Base-by-base conservation (phyloP, 139 green algal species). In the Micractinium sp. region DNA sequence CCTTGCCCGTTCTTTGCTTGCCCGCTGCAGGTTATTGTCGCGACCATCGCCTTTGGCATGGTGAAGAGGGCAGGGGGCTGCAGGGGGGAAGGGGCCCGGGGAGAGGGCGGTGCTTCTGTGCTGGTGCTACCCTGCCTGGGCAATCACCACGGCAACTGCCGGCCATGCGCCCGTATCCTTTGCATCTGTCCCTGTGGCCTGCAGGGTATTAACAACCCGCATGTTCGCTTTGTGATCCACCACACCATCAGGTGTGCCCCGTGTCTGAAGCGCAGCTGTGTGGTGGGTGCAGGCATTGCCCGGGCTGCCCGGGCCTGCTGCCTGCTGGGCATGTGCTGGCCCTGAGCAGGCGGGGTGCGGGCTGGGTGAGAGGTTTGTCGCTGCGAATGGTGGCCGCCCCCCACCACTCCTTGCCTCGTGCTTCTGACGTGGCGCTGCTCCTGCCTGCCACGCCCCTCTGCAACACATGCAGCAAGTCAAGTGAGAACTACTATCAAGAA, bases 11-110 rank as follows among this genome's bases (percentile, higher is more conserved):
- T n/a, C n/a, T n/a, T n/a, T n/a, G n/a, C n/a, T n/a, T n/a, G n/a
- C n/a, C n/a, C n/a, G n/a, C 47, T 56, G 47, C 88, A 91, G 78
- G 77, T 97, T 1, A 96, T 98, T 25, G 95, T 95, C 2, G 96
- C 96, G 0, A 98, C 96, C 2, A 93, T 98, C 25, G 96, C 96
- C 0, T 98, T 98, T 87, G 96, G 96, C 38, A 97, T 98, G 94
- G 94, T 35, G 33, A 33, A 0, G 67, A 33, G 67, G 27, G n/a
- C 13, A 81, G 35, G 12, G 19, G 19, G 75, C 75, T 81, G 33
- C 75, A 47, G 38, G 27, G 47, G 47, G 47, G 47, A 56, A 9
- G 47, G 47, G n/a, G n/a, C n/a, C n/a, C 47, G 47, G 47, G 47
- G 47, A 56, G 22, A 1, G n/a, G n/a, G n/a, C n/a, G n/a, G n/a